Base-by-base conservation (phyloP, 768 basidiomycete species). In the Jaapia argillacea region DNA sequence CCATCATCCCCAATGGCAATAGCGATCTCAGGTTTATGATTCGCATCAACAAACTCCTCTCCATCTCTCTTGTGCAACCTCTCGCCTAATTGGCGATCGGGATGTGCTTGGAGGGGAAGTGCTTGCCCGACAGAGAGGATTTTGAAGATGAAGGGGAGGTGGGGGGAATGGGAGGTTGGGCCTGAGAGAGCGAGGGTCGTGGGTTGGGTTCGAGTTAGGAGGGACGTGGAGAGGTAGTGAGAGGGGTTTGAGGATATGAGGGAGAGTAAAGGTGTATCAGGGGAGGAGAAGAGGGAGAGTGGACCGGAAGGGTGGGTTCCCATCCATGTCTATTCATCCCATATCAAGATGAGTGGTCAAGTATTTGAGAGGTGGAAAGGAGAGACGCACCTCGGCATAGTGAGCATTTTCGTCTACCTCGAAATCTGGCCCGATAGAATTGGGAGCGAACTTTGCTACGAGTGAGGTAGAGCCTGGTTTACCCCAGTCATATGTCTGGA, bases 301-400 rank as follows among this genome's bases (percentile, higher is more conserved):
- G 76, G 75, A 23, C 71, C 63, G 20, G 66, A 69, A 1, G 69
- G 65, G 50, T 79, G 76, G 1, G 75, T 77, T 24, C 75, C 76
- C 72, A 78, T 76, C 76, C 75, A 78, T n/a, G 77, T 59, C 73
- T 77, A 51, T n/a, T n/a, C n/a, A n/a, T n/a, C n/a, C 14, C 24
- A 13, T 4, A 3, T 6, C 25, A 3, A 21, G 10, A 14, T 1
- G 10, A 25, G 2, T 6, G 25, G 5, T 14, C 4, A 10, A 6
- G 37, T 3, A n/a, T 23, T 5, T 4, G 35, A 14, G 36, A 2
- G 24, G 21, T 18, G 13, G 7, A 23, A 24, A 31, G 1, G 3
- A 4, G 0, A 4, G 3, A 42, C 68, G 27, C 43, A 71, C 75
- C 68, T 77, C 75, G n/a, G 76, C 74, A 46, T 78, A 78, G 3